Conservation (phyloP, 1,284 basidiomycete species). For the Puccinia novopanici region DNA sequence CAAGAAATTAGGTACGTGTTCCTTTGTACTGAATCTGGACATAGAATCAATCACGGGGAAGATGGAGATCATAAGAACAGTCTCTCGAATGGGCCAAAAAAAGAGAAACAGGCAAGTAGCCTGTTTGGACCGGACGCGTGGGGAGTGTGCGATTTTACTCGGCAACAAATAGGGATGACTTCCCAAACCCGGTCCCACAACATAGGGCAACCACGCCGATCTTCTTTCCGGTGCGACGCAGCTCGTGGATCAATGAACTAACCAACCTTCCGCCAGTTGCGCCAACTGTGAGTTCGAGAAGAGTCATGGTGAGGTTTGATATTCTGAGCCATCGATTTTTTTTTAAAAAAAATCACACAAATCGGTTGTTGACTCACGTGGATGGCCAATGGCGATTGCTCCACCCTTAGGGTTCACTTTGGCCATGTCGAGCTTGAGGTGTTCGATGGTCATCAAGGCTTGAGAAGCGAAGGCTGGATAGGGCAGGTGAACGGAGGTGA, state of each 20-base stretch:
- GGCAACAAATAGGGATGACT: constrained; percentile 56
- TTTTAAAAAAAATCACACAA: not conserved
- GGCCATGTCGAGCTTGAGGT: constrained; percentile 54
- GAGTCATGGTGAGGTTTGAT: not conserved
- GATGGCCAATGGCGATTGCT: constrained; percentile 58
- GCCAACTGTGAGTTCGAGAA: constrained; percentile 52
- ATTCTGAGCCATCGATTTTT: not conserved
- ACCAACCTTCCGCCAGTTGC: constrained; percentile 57
- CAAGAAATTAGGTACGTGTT: too few relatives aligned
- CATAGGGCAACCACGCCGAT: constrained; percentile 57
- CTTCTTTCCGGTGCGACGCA: constrained; percentile 55
- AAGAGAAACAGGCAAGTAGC: not conserved
- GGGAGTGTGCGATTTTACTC: constrained; percentile 52
- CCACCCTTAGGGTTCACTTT: constrained; percentile 59
- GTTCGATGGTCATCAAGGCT: constrained; percentile 55
- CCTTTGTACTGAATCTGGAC: too few relatives aligned
- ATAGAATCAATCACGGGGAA: too few relatives aligned
- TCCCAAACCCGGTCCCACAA: constrained; percentile 58
- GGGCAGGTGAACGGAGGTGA: not conserved
- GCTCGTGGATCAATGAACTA: constrained; percentile 56
- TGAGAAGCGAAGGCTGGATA: constrained; percentile 57
- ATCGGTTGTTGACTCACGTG: constrained; percentile 45
- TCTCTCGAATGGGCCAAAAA: too few relatives aligned
- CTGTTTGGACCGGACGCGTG: too few relatives aligned
- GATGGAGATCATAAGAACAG: too few relatives aligned